Base-by-base conservation (phyloP, 768 basidiomycete genomes). In the Tulasnella sp. region DNA sequence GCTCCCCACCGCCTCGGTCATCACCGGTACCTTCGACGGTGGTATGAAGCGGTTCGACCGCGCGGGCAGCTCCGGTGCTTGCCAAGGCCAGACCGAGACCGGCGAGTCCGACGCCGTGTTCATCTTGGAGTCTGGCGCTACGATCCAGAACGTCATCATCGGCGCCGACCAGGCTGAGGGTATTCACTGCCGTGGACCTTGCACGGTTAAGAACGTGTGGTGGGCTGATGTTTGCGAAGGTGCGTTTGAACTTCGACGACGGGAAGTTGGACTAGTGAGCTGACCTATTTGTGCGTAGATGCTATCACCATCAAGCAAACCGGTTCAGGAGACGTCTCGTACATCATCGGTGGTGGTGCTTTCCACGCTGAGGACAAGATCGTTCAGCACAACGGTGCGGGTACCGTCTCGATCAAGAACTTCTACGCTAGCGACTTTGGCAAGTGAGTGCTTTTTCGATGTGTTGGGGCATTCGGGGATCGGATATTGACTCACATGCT, bases 31-130 rank as follows among this genome's bases (percentile, higher is more conserved):
- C 6, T 73, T 73, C 39, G 72, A 73, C 26, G 72, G 72, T 42
- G 72, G 72, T n/a, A 73, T 73, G 72, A 73, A 73, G 72, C 39
- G 72, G 40, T 73, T 39, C 52, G 72, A 73, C 29, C 72, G 72
- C 26, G 72, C 72, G 9, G 72, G 72, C 4, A 67, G 64, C 26
- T 69, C 62, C 29, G 44, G 44, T 59, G 44, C 5, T 42, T 62
- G 69, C 62, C 35, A 71, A 37, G 44, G 47, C 16, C 52, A 65
- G 22, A 35, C 8, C 26, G 44, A 63, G 36, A 62, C 36, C 36
- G 47, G 44, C 36, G 59, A 71, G 32, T 17, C 35, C 17, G 44
- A 44, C n/a, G 66, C 72, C 29, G 26, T 47, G 17, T 59, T 44
- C 44, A 39, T 73, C 36, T 42, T 69, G 34, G 6, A 62, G 16